phyloP scores from a whole-genome alignment of 768 basidiomycete genomes.

The Terana coerulea region DNA sequence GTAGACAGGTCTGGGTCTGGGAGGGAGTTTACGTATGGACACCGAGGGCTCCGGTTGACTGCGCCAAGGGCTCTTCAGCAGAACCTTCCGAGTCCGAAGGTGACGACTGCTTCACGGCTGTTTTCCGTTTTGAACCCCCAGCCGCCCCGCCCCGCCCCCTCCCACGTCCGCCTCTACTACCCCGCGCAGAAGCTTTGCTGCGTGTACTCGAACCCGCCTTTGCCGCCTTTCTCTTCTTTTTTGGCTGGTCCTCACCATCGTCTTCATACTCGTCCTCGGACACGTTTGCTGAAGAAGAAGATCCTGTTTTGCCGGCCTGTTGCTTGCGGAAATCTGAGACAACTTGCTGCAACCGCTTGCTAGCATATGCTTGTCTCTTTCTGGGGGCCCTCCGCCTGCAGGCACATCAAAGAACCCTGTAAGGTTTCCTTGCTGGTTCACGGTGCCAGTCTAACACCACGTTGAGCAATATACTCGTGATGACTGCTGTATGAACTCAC shows the following conservation, averaged over 20 bases:
- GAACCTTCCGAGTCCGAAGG: not conserved
- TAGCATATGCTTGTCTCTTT: slow-evolving; percentile 76
- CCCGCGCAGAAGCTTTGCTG: slow-evolving; percentile 1
- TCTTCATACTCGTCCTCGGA: slow-evolving; percentile 22
- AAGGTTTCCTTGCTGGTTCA: slow-evolving; percentile 74
- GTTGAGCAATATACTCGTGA: slow-evolving; percentile 28
- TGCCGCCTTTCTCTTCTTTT: slow-evolving; percentile 30
- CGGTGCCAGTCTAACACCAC: slow-evolving; percentile 30
- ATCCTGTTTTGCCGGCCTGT: slow-evolving; percentile 20
- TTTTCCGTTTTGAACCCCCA: slow-evolving; percentile 14
- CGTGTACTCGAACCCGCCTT: slow-evolving; percentile 9
- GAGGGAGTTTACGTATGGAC: not conserved
- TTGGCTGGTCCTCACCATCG: slow-evolving; percentile 23
- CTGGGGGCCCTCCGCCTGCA: slow-evolving; percentile 73
- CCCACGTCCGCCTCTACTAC: slow-evolving; percentile 4
- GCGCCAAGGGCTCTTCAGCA: slow-evolving; percentile 1
- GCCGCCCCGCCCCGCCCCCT: slow-evolving; percentile 3
- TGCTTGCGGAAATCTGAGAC: slow-evolving; percentile 74
- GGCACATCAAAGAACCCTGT: slow-evolving; percentile 71
- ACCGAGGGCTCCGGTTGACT: too few species aligned
- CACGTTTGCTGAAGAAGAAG: slow-evolving; percentile 2
- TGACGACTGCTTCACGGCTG: not conserved
- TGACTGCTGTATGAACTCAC: slow-evolving; percentile 32
- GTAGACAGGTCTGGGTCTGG: not conserved
- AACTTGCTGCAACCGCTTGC: slow-evolving; percentile 84